Evolutionary conservation across 2,329 filamentous ascomycete species (phyloP).

Genomic region (Fusarium coffeatum): DNA sequence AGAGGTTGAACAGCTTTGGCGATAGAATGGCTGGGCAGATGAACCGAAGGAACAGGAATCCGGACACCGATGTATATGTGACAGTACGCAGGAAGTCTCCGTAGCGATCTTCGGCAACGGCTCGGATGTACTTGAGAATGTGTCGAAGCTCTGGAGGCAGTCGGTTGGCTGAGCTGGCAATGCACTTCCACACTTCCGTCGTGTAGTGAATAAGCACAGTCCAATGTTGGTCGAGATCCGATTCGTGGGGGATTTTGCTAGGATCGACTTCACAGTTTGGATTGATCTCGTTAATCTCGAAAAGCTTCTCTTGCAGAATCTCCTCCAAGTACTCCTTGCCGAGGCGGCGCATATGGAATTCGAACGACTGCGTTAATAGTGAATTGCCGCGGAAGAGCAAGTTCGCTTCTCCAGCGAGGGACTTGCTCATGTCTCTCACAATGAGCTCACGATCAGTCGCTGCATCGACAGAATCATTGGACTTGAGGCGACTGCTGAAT

Average conservation of each 20-base stretch:
- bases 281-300: constrained; percentile 90
- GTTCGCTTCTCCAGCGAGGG: constrained; percentile 88
- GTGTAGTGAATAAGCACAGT: constrained; percentile 79
- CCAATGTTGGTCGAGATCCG: constrained; percentile 89
- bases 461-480: constrained; percentile 74
- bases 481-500: constrained; percentile 77
- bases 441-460: constrained; percentile 75
- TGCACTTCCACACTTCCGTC: constrained; percentile 86
- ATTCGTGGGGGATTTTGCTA: constrained; percentile 70
- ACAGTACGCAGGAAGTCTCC: constrained; percentile 92
- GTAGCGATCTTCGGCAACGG: constrained; percentile 93
- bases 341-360: constrained; percentile 94
- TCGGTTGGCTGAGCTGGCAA: constrained; percentile 77
- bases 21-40: constrained; percentile 97
- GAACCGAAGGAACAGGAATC: constrained; percentile 93
- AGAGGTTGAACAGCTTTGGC: constrained; percentile 89
- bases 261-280: constrained; percentile 96
- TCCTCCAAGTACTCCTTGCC: constrained; percentile 94
- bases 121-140: constrained; percentile 90
- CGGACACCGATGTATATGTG: constrained; percentile 92
- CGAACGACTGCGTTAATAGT: constrained; percentile 89
- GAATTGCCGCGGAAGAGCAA: constrained; percentile 96
- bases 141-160: constrained; percentile 85
- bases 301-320: constrained; percentile 84
- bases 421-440: constrained; percentile 82